Evolutionary conservation across 2,329 filamentous ascomycete species (phyloP).

Genomic region (Clarireedia homoeocarpa): DNA sequence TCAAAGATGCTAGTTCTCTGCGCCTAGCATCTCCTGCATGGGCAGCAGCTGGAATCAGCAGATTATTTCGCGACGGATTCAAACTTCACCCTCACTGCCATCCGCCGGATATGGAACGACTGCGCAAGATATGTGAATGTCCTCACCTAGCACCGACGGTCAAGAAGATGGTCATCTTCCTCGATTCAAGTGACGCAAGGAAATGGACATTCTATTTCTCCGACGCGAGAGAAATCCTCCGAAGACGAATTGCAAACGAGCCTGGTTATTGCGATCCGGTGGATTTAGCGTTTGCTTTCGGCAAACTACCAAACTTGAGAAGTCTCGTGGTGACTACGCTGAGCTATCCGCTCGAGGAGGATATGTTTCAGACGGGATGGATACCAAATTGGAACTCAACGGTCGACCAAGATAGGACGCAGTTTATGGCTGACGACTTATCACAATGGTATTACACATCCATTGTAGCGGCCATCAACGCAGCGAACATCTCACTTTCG

Average conservation of each 20-base stretch:
- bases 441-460: constrained; percentile 10
- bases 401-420: constrained; percentile 1
- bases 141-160: constrained; percentile 4
- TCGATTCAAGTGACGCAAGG: constrained; percentile 3
- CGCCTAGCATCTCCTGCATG: constrained; percentile 3
- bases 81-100: constrained; percentile 7
- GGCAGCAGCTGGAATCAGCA: neutral
- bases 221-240: constrained; percentile 5
- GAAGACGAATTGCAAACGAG: neutral
- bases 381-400: constrained; percentile 5
- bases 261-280: constrained; percentile 1
- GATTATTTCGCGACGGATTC: constrained; percentile 7
- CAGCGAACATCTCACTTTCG: neutral
- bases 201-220: constrained; percentile 10
- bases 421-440: constrained; percentile 6
- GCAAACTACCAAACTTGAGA: neutral
- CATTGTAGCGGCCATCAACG: constrained; percentile 2
- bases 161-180: constrained; percentile 3
- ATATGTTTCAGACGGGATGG: constrained; percentile 4
- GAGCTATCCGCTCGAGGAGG: neutral
- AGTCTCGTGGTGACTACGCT: neutral
- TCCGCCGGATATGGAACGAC: constrained; percentile 2
- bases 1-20: neutral
- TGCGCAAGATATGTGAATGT: neutral
- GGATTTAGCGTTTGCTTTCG: neutral